Conservation (phyloP, 148 eudicot species). For the Diospyros lotus region DNA sequence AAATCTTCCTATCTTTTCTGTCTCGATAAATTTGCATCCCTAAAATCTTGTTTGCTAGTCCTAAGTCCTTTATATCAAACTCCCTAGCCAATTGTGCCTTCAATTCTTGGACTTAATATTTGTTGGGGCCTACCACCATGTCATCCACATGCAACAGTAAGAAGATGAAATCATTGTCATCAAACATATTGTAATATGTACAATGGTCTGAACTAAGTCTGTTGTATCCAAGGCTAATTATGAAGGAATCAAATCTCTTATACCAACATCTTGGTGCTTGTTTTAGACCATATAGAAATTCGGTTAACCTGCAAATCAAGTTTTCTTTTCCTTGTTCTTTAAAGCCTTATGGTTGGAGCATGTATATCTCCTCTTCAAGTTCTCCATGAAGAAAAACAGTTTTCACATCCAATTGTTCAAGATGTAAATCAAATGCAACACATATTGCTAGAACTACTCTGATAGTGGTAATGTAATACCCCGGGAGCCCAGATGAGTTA, state of each 20-base stretch:
- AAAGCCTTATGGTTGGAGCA: slow-evolving; percentile 8
- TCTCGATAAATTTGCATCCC: background rate
- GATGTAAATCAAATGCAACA: background rate
- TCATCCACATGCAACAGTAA: background rate
- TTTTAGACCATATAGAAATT: background rate
- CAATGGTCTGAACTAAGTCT: background rate
- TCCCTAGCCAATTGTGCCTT: slow-evolving; percentile 6
- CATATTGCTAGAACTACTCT: background rate
- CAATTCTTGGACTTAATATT: background rate
- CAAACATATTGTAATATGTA: background rate
- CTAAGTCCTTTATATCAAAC: background rate
- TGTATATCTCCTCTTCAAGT: background rate
- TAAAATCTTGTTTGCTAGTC: no score
- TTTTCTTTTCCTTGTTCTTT: background rate
- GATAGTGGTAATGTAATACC: no score
- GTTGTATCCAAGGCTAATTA: slow-evolving; percentile 1
- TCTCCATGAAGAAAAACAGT: slow-evolving; percentile 5
- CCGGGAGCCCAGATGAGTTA: no score
- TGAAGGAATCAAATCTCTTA: slow-evolving; percentile 5
- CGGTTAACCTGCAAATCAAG: slow-evolving; percentile 1
- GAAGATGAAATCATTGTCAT: background rate
- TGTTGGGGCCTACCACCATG: background rate
- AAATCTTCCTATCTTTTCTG: slow-evolving; percentile 2
- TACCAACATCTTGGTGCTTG: background rate
- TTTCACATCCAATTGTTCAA: background rate